Evolutionary conservation across 2,329 filamentous ascomycete species (phyloP).

Genomic region (Arthrobotrys musiformis): DNA sequence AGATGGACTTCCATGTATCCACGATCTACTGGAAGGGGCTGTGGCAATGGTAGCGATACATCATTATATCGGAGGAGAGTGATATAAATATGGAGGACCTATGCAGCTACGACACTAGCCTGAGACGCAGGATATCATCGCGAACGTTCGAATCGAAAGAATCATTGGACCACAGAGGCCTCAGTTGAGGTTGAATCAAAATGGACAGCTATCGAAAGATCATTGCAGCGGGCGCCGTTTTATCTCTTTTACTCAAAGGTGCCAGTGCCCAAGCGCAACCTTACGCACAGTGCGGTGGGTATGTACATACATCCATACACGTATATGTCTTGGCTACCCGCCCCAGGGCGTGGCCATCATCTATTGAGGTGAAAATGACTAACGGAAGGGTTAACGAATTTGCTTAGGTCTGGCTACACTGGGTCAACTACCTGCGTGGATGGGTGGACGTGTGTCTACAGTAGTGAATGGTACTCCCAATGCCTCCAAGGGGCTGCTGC

Average conservation of each 20-base stretch:
- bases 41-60: no score
- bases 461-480: constrained; percentile 47
- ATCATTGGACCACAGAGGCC: neutral
- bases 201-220: constrained; percentile 32
- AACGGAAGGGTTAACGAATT: neutral
- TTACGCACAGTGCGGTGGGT: constrained; percentile 47
- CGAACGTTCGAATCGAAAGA: no score
- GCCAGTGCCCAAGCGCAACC: constrained; percentile 24
- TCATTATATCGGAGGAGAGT: neutral
- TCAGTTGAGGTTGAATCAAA: neutral
- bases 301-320: neutral
- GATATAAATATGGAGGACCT: constrained; percentile 20
- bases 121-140: neutral
- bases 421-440: constrained; percentile 29
- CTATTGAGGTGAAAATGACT: no score
- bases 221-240: neutral
- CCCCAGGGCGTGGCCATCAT: no score
- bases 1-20: neutral
- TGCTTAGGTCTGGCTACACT: constrained; percentile 20
- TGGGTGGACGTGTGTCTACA: constrained; percentile 44
- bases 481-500: constrained; percentile 15
- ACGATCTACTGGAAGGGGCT: neutral
- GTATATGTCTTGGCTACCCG: no score
- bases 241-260: constrained; percentile 18
- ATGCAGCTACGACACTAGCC: neutral